These are phyloP conservation scores for Phlebopus sp. DNA, from an alignment of 1,284 basidiomycete species.

Conservation along the genomic window DNA sequence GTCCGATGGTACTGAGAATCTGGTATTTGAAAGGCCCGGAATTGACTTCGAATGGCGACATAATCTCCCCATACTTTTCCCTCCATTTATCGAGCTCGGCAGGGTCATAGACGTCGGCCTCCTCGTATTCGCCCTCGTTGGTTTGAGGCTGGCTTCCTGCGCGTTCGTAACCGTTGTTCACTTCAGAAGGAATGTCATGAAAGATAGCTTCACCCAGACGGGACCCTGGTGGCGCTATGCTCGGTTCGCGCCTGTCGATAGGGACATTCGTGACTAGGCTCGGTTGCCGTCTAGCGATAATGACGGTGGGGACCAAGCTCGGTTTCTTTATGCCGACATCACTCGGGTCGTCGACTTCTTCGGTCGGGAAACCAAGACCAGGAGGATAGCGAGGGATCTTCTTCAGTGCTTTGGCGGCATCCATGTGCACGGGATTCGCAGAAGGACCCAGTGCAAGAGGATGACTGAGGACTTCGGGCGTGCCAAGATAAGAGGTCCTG, in stretches of 20 bases:
- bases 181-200: background rate
- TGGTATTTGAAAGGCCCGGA: slow-evolving; percentile 1
- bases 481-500: background rate
- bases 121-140: too few species aligned
- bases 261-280: background rate
- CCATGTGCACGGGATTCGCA: background rate
- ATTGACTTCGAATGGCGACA: background rate
- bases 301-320: background rate
- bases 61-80: background rate
- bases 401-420: background rate
- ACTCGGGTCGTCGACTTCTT: background rate
- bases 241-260: background rate
- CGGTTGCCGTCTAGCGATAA: background rate
- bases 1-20: slow-evolving; percentile 5
- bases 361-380: background rate
- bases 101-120: background rate
- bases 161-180: background rate
- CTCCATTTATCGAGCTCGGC: background rate
- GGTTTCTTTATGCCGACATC: background rate
- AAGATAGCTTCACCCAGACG: background rate
- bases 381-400: slow-evolving; percentile 4
- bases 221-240: background rate
- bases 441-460: background rate
- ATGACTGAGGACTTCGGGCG: background rate
- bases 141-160: background rate